These are phyloP conservation scores for Naganishia albida DNA, from an alignment of 1,284 basidiomycete genomes.

Conservation along the genomic window DNA sequence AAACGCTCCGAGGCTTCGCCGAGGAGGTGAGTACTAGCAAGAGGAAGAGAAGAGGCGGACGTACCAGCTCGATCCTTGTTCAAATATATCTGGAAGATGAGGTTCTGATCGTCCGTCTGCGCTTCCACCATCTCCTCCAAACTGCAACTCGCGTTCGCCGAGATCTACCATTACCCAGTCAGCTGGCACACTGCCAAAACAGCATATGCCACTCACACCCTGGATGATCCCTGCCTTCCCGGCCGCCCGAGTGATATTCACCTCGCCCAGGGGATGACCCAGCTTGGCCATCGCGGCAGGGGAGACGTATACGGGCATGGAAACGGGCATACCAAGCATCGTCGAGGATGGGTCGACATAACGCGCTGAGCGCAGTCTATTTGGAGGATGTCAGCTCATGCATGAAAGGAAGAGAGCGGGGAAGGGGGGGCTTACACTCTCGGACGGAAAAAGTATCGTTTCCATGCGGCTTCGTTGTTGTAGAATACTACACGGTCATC, in stretches of 20 bases:
- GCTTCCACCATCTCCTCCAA: conserved; percentile 59
- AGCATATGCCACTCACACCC: conserved; percentile 63
- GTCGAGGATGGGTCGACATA: conserved; percentile 39
- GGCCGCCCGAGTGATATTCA: conserved; percentile 76
- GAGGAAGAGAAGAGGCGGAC: not conserved
- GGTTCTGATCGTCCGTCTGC: conserved; percentile 51
- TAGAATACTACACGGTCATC: conserved; percentile 19
- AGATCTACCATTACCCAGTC: conserved; percentile 41
- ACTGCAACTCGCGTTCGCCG: conserved; percentile 54
- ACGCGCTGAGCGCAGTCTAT: conserved; percentile 38
- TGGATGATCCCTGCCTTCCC: conserved; percentile 75
- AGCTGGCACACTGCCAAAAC: not conserved
- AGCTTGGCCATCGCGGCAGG: conserved; percentile 78
- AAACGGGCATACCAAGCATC: conserved; percentile 44
- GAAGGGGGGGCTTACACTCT: conserved; percentile 44
- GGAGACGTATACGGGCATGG: conserved; percentile 56
- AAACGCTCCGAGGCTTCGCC: conserved; percentile 54
- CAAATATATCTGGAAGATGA: conserved; percentile 58
- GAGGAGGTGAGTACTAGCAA: too few species aligned
- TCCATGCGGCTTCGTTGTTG: conserved; percentile 58
- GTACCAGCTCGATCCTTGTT: conserved; percentile 57
- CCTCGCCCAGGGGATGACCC: conserved; percentile 84
- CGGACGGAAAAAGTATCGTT: conserved; percentile 60
- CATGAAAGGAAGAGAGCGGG: not conserved
- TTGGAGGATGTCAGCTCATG: not conserved